Base-by-base conservation (phyloP, 2,329 filamentous ascomycete species). In the Arthrobotrys conoides region DNA sequence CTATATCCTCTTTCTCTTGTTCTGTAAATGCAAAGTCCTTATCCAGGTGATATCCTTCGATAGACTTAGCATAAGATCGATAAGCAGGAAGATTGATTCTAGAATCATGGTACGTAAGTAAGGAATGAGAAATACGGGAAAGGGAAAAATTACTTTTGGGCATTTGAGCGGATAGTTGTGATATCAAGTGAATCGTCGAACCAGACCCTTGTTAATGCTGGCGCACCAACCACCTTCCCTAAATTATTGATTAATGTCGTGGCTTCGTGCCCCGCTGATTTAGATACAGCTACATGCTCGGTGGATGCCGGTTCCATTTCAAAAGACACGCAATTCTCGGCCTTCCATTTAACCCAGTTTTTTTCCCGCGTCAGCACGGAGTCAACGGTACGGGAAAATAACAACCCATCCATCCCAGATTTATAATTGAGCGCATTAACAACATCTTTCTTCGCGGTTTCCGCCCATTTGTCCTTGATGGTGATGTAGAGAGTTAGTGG, bases 271-370 rank as follows among this genome's bases (percentile, higher is more conserved):
- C 92, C 91, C 12, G 90, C 87, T 80, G 89, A 90, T 80, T 91
- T 92, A 24, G 94, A 91, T 68, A 90, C 88, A 46, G 90, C 84
- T 83, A 94, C 95, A 57, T 91, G 88, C 30, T 89, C 85, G 0
- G 91, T 88, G 1, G 91, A 88, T 33, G 98, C 88, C 10, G 93
- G 87, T 22, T 92, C 89, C 76, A 90, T 89, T 83, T 94, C 91
- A 82, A 99, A 98, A 5, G 91, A 89, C 24, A 93, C 93, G 83
- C 96, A 99, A 81, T 91, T 93, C 84, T 97, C 94, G 77, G 95
- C 91, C 86, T 99, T 99, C 96, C 96, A 99, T 80, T 94, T 91
- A 53, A 96, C 94, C 96, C 96, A 99, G 83, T 98, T 97, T 86
- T 97, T 98, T 84, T 99, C 96, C 80, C 96, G 89, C 24, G 93